Evolutionary conservation across 441 rosid genomes (phyloP).

Genomic region (Theobroma grandiflorum): DNA sequence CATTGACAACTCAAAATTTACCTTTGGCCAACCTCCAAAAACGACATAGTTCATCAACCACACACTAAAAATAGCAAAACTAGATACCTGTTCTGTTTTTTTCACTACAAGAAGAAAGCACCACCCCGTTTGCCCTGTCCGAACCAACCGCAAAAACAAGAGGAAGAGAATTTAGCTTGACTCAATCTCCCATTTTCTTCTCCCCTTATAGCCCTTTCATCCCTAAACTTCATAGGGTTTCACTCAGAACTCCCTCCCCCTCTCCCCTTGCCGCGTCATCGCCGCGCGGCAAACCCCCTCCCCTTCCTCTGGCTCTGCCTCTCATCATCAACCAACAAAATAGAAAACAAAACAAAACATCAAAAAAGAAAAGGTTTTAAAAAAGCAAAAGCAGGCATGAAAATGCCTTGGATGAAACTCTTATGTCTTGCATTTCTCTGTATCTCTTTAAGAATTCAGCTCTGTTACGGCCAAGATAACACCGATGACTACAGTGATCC

Average conservation of each 20-base stretch:
- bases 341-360: neutral
- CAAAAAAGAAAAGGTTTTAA: neutral
- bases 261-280: conserved; percentile 36
- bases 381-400: conserved; percentile 28
- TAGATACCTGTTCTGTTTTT: neutral
- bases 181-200: conserved; percentile 34
- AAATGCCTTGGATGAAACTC: conserved; percentile 32
- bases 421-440: conserved; percentile 17
- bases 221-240: conserved; percentile 23
- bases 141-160: conserved; percentile 54
- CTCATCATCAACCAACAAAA: neutral
- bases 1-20: neutral
- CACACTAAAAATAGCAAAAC: conserved; percentile 18
- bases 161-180: conserved; percentile 62
- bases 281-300: conserved; percentile 8
- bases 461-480: conserved; percentile 50
- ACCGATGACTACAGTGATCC: conserved; percentile 31
- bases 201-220: conserved; percentile 33
- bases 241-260: conserved; percentile 24
- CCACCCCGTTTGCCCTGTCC: conserved; percentile 34
- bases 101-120: neutral
- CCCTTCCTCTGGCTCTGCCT: neutral
- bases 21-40: neutral
- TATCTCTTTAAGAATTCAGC: conserved; percentile 5
- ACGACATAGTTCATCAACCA: conserved; percentile 13